Percentiles rank a stretch among this genome's conserved stretches.
These are phyloP conservation scores for Tricholoma sp. DNA, from an alignment of 768 basidiomycete species.

Conservation along the genomic window DNA sequence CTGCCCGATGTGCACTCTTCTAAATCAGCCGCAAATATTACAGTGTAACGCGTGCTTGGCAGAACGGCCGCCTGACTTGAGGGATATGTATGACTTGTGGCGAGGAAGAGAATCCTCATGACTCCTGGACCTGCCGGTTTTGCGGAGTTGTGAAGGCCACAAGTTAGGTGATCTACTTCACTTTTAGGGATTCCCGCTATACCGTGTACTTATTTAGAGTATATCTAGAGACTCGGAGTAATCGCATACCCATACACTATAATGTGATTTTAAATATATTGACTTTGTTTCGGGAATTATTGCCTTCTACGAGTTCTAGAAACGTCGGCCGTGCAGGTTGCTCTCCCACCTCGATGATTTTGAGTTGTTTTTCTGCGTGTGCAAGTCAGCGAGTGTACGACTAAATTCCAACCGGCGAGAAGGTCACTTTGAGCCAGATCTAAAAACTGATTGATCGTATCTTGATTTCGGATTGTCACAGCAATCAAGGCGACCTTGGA, in stretches of 20 bases:
- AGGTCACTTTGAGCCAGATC: constrained; percentile 26
- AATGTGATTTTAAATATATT: constrained; percentile 40
- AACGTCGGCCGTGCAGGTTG: constrained; percentile 12
- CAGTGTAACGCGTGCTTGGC: constrained; percentile 60
- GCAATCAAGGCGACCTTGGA: constrained; percentile 40
- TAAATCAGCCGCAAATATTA: constrained; percentile 44
- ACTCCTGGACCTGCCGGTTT: constrained; percentile 69
- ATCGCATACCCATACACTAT: constrained; percentile 6
- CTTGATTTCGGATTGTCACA: constrained; percentile 50
- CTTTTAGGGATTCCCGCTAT: background rate
- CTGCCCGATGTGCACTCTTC: constrained; percentile 59
- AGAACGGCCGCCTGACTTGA: constrained; percentile 23
- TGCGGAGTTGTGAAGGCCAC: constrained; percentile 62
- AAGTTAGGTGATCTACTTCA: constrained; percentile 18
- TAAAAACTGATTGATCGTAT: constrained; percentile 45
- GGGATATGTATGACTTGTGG: constrained; percentile 65
- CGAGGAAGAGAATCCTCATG: constrained; percentile 52
- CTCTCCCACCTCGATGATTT: constrained; percentile 22
- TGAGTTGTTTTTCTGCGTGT: constrained; percentile 14
- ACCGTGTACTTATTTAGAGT: background rate
- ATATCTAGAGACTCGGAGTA: background rate
- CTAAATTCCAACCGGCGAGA: background rate
- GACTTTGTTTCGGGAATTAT: constrained; percentile 32
- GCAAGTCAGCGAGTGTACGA: constrained; percentile 13
- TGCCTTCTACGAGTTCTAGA: constrained; percentile 26